A percentile compares a stretch with the other conserved stretches of the same genome.
Conservation (phyloP, 192 early-diverging fungal genomes). For the Powellomyces hirtus region DNA sequence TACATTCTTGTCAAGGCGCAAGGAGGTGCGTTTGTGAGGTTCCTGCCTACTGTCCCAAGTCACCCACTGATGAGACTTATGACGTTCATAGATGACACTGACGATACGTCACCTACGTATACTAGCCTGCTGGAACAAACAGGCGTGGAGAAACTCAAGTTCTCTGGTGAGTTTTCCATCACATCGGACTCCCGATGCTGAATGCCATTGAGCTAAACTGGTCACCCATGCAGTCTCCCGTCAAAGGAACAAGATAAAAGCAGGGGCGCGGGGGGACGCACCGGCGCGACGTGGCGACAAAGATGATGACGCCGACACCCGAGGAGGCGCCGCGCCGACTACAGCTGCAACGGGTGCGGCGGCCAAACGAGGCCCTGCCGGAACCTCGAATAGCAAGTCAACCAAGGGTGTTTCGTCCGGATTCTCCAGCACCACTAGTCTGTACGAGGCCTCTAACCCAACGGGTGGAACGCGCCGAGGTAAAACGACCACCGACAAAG, state of each 20-base stretch:
- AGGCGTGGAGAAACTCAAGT: conserved; percentile 48
- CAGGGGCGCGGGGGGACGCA: conserved; percentile 10
- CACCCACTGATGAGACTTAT: neutral
- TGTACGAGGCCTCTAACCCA: conserved; percentile 12
- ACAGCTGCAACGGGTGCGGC: neutral
- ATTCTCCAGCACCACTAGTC: conserved; percentile 18
- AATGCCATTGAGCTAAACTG: neutral
- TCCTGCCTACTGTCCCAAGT: neutral
- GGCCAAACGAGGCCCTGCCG: neutral
- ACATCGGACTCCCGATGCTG: neutral
- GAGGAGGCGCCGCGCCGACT: neutral
- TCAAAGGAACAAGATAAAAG: conserved; percentile 23
- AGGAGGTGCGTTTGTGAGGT: conserved; percentile 41
- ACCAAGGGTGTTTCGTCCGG: neutral
- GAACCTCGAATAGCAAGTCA: neutral
- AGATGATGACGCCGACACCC: neutral
- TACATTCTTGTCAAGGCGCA: conserved; percentile 66
- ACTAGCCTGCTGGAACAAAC: conserved; percentile 42
- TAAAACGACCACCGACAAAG: neutral
- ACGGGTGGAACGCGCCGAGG: neutral
- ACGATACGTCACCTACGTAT: conserved; percentile 40
- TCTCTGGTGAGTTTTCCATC: conserved; percentile 28
- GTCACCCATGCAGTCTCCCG: conserved; percentile 14
- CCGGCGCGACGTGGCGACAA: conserved; percentile 2
- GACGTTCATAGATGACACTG: conserved; percentile 40